Conservation (phyloP, 1,284 basidiomycete species). For the Apiotrichum sp. region DNA sequence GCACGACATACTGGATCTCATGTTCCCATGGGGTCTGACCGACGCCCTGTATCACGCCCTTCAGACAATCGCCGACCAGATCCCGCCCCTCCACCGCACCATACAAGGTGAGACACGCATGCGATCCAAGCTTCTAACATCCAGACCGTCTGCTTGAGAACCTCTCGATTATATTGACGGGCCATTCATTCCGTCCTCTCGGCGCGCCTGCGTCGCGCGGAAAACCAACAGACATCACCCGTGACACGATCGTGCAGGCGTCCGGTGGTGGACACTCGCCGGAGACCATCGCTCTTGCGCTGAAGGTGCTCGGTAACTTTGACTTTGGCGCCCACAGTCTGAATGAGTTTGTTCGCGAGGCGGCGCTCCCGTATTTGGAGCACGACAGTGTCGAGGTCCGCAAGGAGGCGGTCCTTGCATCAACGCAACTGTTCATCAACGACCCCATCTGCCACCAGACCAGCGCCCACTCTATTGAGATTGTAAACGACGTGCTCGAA, state of each 20-base stretch:
- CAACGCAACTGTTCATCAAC: slow-evolving; percentile 82
- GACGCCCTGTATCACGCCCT: slow-evolving; percentile 83
- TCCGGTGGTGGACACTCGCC: slow-evolving; percentile 53
- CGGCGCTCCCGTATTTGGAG: slow-evolving; percentile 89
- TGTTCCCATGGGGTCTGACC: slow-evolving; percentile 92
- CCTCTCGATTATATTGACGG: slow-evolving; percentile 70
- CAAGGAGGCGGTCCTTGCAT: slow-evolving; percentile 84
- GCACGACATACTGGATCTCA: slow-evolving; percentile 93
- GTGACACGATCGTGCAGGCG: slow-evolving; percentile 54
- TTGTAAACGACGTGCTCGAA: slow-evolving; percentile 95
- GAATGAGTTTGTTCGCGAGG: slow-evolving; percentile 92
- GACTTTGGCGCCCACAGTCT: slow-evolving; percentile 92
- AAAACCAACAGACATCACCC: slow-evolving; percentile 48
- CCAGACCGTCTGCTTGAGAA: slow-evolving; percentile 79
- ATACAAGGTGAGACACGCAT: slow-evolving; percentile 66
- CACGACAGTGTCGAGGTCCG: slow-evolving; percentile 86
- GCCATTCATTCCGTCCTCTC: slow-evolving; percentile 75
- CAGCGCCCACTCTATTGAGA: slow-evolving; percentile 92
- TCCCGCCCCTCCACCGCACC: slow-evolving; percentile 82
- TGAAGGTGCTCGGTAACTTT: slow-evolving; percentile 84
- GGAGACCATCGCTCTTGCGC: slow-evolving; percentile 75
- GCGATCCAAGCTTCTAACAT: not conserved
- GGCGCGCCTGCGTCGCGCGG: slow-evolving; percentile 55
- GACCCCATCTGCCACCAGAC: slow-evolving; percentile 97
- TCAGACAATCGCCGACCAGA: slow-evolving; percentile 76